phyloP scores from a whole-genome alignment of 306 rosid genomes.

The Gastrolobium villosum region DNA sequence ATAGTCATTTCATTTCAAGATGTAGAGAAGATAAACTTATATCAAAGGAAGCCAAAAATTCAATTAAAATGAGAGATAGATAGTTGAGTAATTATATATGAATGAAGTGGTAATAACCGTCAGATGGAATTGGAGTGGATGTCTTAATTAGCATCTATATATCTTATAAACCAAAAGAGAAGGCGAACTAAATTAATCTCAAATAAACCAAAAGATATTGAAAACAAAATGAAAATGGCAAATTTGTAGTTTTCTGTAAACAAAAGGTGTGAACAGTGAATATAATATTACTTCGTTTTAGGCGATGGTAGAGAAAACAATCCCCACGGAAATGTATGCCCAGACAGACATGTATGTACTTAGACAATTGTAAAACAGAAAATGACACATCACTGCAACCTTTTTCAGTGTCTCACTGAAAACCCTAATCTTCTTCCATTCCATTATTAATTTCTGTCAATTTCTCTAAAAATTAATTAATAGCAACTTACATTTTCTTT shows the following conservation, averaged over 20 bases:
- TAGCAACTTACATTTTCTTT: slow-evolving; percentile 37
- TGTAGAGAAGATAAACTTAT: background rate
- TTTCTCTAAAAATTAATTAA: slow-evolving; percentile 32
- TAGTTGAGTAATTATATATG: background rate
- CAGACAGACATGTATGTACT: slow-evolving; percentile 54
- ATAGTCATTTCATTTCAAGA: background rate
- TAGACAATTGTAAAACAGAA: slow-evolving; percentile 65
- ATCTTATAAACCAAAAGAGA: slow-evolving; percentile 8
- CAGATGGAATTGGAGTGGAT: background rate
- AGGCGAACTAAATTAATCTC: background rate
- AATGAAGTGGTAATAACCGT: background rate
- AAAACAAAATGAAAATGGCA: slow-evolving; percentile 45
- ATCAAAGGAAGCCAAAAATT: background rate
- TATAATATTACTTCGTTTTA: slow-evolving; percentile 23
- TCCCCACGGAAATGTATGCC: slow-evolving; percentile 87
- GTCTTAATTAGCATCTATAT: background rate
- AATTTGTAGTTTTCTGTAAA: slow-evolving; percentile 47
- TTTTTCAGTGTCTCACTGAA: slow-evolving; percentile 61
- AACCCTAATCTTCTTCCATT: slow-evolving; percentile 57
- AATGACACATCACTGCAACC: slow-evolving; percentile 95
- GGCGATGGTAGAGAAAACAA: slow-evolving; percentile 49
- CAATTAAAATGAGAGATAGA: background rate
- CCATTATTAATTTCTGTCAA: slow-evolving; percentile 30
- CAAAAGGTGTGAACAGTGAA: slow-evolving; percentile 46
- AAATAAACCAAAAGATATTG: background rate